Conservation (phyloP, 441 rosid genomes). For the Corymbia calophylla region DNA sequence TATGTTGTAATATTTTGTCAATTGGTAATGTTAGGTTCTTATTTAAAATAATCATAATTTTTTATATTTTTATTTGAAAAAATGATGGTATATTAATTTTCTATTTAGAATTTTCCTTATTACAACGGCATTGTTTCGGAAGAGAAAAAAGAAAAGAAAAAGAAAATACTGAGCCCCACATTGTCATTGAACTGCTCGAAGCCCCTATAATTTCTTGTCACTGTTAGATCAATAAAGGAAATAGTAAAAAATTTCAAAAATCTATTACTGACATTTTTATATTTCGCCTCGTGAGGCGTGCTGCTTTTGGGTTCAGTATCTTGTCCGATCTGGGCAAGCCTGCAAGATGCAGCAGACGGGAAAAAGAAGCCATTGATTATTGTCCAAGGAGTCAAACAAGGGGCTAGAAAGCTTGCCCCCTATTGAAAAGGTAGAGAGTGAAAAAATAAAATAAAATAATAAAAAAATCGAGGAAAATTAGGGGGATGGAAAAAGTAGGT, state of each 20-base stretch:
- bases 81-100: too few species aligned
- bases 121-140: not conserved
- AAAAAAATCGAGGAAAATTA: not conserved
- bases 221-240: not conserved
- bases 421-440: not conserved
- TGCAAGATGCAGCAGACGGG: not conserved
- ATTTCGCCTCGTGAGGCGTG: not conserved
- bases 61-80: too few species aligned
- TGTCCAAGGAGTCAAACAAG: not conserved
- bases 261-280: not conserved
- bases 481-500: conserved; percentile 5
- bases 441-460: not conserved
- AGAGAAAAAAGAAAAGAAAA: not conserved
- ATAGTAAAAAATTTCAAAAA: not conserved
- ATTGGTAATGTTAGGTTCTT: too few species aligned
- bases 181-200: not conserved
- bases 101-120: too few species aligned
- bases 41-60: too few species aligned
- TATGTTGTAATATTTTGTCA: too few species aligned
- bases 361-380: not conserved
- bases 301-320: not conserved
- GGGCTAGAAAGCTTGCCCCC: not conserved
- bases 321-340: not conserved
- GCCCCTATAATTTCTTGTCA: not conserved
- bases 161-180: not conserved